phyloP scores from a whole-genome alignment of 345 rosid genomes.

The Diplotaxis tenuifolia region DNA sequence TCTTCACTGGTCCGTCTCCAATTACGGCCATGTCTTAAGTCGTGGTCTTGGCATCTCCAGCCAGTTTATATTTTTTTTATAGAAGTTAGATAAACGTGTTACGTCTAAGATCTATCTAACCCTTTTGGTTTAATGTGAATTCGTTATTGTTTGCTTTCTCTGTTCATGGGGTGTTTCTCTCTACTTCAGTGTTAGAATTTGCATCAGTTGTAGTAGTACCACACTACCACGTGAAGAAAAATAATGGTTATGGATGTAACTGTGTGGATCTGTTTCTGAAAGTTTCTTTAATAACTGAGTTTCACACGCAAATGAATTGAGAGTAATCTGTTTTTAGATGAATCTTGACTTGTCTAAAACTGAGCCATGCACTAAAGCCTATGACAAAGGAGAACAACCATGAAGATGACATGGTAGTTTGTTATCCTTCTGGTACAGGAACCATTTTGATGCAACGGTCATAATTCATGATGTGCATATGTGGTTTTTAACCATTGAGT shows the following conservation, averaged over 20 bases:
- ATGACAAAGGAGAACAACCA: neutral
- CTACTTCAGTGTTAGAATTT: neutral
- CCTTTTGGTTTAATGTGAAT: slow-evolving; percentile 11
- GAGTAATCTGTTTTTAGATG: neutral
- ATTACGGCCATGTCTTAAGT: slow-evolving; percentile 61
- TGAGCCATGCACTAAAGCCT: neutral
- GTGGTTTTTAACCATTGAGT: neutral
- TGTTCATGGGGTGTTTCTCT: neutral
- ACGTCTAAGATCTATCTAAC: slow-evolving; percentile 35
- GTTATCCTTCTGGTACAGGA: neutral
- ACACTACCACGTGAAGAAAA: slow-evolving; percentile 14
- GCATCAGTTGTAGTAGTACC: slow-evolving; percentile 20
- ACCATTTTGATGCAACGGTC: neutral
- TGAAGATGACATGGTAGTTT: slow-evolving; percentile 8
- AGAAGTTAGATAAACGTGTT: slow-evolving; percentile 29
- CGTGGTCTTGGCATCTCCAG: neutral
- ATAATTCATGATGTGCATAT: neutral
- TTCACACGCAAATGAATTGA: neutral
- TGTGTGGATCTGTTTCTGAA: neutral
- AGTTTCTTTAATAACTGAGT: neutral
- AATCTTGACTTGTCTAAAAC: neutral
- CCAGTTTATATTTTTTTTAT: neutral
- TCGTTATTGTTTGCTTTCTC: slow-evolving; percentile 6
- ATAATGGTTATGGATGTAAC: slow-evolving; percentile 20
- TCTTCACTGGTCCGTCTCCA: slow-evolving; percentile 44